These are phyloP conservation scores for Triticum urartu DNA, from an alignment of 176 grass and related monocot species.

Conservation along the genomic window DNA sequence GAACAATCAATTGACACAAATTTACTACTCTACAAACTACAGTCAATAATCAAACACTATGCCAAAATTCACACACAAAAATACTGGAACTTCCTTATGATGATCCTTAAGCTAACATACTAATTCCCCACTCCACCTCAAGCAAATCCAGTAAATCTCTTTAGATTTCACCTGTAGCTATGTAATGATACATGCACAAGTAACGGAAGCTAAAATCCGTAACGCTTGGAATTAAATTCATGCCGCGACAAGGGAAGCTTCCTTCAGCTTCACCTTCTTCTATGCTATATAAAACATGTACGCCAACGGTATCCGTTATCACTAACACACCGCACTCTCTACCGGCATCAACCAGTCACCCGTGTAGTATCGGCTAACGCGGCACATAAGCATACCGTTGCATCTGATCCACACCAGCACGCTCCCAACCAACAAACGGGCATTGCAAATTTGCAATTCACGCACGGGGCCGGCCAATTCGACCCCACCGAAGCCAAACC, in stretches of 20 bases:
- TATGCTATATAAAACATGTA: neutral
- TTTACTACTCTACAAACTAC: neutral
- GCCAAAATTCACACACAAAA: neutral
- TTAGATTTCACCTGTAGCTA: neutral
- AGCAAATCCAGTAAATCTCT: neutral
- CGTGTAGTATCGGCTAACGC: neutral
- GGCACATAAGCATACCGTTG: neutral
- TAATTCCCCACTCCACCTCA: neutral
- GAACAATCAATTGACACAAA: neutral
- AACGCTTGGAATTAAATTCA: neutral
- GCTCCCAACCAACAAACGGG: neutral
- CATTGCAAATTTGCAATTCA: constrained; percentile 33
- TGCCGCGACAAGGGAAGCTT: constrained; percentile 9
- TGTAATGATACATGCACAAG: neutral
- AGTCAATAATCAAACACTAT: neutral
- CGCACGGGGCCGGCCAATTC: neutral
- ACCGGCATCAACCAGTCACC: neutral
- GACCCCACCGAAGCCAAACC: neutral
- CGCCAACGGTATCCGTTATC: neutral
- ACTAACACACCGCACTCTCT: neutral
- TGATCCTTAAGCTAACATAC: neutral
- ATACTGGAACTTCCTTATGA: neutral
- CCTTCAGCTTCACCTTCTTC: neutral
- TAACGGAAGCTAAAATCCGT: neutral
- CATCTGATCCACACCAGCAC: neutral